Evolutionary conservation across 371 early-diverging fungal genomes (phyloP).

Genomic region (Haplosporangium sp.): DNA sequence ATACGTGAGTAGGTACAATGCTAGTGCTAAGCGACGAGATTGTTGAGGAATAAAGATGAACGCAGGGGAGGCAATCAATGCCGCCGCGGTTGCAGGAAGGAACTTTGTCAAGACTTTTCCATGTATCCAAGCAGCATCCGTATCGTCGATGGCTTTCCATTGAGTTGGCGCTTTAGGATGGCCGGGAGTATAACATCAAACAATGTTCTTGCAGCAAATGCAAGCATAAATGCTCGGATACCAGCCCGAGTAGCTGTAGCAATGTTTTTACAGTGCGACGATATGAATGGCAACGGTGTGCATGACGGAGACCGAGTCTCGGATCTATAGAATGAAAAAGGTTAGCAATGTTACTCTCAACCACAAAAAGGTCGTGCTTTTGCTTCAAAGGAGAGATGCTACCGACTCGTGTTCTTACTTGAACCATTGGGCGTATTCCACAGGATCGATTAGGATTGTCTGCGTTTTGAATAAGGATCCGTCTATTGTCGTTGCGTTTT

Average conservation of each 20-base stretch:
- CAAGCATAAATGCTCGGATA: constrained; percentile 18
- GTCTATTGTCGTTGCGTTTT: too few species aligned
- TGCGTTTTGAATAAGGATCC: too few species aligned
- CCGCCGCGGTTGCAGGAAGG: constrained; percentile 38
- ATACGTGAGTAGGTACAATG: constrained; percentile 42
- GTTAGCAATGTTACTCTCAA: too few species aligned
- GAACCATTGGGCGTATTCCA: constrained; percentile 24
- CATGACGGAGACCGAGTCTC: background rate
- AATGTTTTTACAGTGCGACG: constrained; percentile 1
- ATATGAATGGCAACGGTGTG: background rate
- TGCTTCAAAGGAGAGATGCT: too few species aligned
- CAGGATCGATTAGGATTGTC: constrained; percentile 6
- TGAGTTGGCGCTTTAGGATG: constrained; percentile 10
- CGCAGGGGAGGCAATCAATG: constrained; percentile 34
- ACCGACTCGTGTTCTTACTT: constrained; percentile 18
- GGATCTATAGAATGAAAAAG: constrained; percentile 5
- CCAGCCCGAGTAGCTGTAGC: constrained; percentile 27
- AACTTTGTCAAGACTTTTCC: too few species aligned
- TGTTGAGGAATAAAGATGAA: constrained; percentile 26
- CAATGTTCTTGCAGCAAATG: constrained; percentile 11
- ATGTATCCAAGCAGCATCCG: too few species aligned
- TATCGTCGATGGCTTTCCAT: too few species aligned
- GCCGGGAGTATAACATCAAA: constrained; percentile 24
- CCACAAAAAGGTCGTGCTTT: too few species aligned
- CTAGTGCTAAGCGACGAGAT: constrained; percentile 23